Evolutionary conservation across 371 early-diverging fungal species (phyloP), one percentile per base, ranked within the genome.

Genomic region (Chytridium lagenaria): DNA sequence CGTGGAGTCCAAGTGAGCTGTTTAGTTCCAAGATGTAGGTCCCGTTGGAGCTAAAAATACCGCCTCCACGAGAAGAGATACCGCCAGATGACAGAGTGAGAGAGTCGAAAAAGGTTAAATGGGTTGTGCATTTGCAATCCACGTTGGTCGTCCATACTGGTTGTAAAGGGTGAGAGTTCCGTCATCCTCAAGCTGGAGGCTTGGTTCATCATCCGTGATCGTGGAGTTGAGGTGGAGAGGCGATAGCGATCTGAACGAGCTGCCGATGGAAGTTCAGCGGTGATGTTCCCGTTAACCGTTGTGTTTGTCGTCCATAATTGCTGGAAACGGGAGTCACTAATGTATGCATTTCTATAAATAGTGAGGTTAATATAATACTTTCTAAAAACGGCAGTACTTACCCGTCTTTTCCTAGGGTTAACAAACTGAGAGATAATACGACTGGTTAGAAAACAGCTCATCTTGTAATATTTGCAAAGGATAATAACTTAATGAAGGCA

Each of bases 151-250:
- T 3, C 61, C 34, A 34, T 33, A 61, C 23, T 61, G 5, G 36
- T 61, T 61, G 36, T 33, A 5, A 12, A 61, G 36, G 16, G 61
- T 10, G 10, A 61, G 36, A 16, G 61, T 61, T 7, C 61, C 61
- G 23, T 61, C 61, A 26, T 61, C 61, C 23, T 61, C 61, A 12
- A 61, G 37, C 3, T 34, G 61, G 30, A 61, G 26, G 23, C 61
- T 61, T 7, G 61, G 61, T 12, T 7, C 10, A 34, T 12, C 7
- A 5, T 12, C 16, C 7, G 30, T 34, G 30, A 61, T 61, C 5
- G 61, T 22, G 19, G 61, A 28, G 61, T 61, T 61, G 7, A 61
- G 61, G 36, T 61, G 61, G 61, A 23, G 3, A 37, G 36, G 36
- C 23, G 7, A 12, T 7, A 34, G 61, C 7, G 3, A 31, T n/a